Base-by-base conservation (phyloP, 768 basidiomycete species). In the Tricholomella constricta region DNA sequence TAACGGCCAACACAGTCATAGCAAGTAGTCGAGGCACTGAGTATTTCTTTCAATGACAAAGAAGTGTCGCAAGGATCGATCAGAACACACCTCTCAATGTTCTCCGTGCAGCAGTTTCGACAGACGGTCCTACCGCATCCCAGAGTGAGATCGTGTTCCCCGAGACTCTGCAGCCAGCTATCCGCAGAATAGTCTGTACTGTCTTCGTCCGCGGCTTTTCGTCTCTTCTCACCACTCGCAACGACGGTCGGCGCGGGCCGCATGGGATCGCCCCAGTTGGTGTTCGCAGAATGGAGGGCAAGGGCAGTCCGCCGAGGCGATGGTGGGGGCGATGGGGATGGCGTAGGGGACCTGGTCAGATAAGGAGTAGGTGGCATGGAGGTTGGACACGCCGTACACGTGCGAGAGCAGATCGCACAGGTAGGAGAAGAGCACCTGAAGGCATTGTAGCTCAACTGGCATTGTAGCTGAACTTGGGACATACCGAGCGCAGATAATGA, bases 321-420 rank as follows among this genome's bases (percentile, higher is more conserved):
- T 12, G 56, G 59, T 1, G 52, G 35, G 11, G 69, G 65, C 1
- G 72, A 67, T 1, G 68, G 66, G 2, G 63, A 64, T 1, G 73
- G 72, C 0, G 71, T 68, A 3, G 72, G 66, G 0, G 75, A 72
- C 61, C 70, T 72, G 20, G 72, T 70, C 48, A 76, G 65, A 49
- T 63, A 67, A 3, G 75, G 74, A 6, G 75, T 76, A 0, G 74
- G 69, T 32, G 72, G 72, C 35, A 68, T 63, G 14, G 71, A 75
- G 14, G 68, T 63, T 4, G 56, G 64, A 45, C 58, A 63, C 31
- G 71, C 67, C 14, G 66, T 75, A 54, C 79, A 80, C 37, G 72
- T 78, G 29, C 78, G 71, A 17, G 78, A 70, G 54, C 79, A 80
- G 23, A 80, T 68, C 0, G 70, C 55, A 53, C 78, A 80, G 6